Evolutionary conservation across 768 basidiomycete species (phyloP).

Genomic region (Boletus coccyginus): DNA sequence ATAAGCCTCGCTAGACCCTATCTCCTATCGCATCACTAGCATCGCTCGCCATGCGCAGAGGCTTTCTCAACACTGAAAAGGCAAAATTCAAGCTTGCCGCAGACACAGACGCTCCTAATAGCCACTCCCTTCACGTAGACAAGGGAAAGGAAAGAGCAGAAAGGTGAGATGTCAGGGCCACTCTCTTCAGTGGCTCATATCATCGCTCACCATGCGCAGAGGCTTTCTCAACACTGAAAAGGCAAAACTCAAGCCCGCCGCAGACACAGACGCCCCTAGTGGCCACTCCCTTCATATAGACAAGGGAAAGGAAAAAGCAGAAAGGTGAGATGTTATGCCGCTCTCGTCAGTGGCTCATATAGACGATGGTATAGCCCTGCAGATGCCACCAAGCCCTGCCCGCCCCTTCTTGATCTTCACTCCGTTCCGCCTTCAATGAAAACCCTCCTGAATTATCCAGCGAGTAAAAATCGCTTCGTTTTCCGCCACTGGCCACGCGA

Average conservation of each 20-base stretch:
- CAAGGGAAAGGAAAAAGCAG: constrained; percentile 2
- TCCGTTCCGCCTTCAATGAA: background rate
- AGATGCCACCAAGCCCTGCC: background rate
- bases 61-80: constrained; percentile 22
- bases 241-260: constrained; percentile 24
- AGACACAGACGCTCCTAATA: constrained; percentile 17
- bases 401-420: constrained; percentile 9
- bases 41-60: constrained; percentile 21
- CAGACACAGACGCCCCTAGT: constrained; percentile 17
- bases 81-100: constrained; percentile 24
- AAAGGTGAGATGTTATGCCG: background rate
- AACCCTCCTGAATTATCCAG: background rate
- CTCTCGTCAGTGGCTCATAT: background rate
- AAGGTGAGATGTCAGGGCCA: background rate
- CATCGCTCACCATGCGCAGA: constrained; percentile 19
- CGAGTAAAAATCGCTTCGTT: constrained; percentile 10
- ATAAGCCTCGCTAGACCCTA: no score
- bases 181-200: background rate
- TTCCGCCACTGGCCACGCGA: constrained; percentile 29
- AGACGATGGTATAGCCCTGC: background rate
- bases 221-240: constrained; percentile 23
- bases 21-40: background rate
- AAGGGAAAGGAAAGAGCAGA: constrained; percentile 1
- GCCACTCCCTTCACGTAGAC: background rate
- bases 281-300: background rate